Conservation (phyloP, 164 flowering plant species). For the Annona squamosa region DNA sequence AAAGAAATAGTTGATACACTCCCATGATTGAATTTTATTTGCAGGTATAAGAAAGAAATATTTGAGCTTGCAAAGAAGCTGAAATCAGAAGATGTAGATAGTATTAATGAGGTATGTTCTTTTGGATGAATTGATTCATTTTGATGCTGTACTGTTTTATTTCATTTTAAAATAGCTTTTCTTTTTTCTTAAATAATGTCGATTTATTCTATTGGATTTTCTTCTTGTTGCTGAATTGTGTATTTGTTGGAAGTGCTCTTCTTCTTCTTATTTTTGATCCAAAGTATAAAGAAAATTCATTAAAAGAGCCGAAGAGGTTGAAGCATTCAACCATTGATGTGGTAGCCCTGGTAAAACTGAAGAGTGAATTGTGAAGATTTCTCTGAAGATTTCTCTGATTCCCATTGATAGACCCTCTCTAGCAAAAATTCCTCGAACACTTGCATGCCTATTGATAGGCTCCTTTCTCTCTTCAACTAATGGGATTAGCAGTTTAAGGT, state of each 20-base stretch:
- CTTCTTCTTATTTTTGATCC: not conserved
- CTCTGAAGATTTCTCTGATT: no score
- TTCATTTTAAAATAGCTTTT: not conserved
- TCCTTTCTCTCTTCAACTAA: no score
- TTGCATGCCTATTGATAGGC: no score
- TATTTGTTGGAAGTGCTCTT: not conserved
- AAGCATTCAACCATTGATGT: no score
- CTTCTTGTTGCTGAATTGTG: not conserved
- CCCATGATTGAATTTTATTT: constrained; percentile 8
- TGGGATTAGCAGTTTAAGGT: no score
- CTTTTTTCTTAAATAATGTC: not conserved
- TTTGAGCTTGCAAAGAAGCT: constrained; percentile 69
- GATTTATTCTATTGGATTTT: not conserved
- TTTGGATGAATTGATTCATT: not conserved
- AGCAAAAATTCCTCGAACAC: no score
- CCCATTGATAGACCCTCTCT: no score
- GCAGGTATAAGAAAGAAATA: constrained; percentile 73
- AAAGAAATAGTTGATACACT: not conserved
- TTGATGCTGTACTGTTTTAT: not conserved
- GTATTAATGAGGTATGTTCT: constrained; percentile 50
- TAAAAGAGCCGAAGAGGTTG: no score
- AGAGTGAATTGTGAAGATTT: no score
- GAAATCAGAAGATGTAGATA: constrained; percentile 54
- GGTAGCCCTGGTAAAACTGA: no score
- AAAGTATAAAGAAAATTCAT: no score